phyloP scores from a whole-genome alignment of 78 protist species.

The Polysphondylium violaceum region DNA sequence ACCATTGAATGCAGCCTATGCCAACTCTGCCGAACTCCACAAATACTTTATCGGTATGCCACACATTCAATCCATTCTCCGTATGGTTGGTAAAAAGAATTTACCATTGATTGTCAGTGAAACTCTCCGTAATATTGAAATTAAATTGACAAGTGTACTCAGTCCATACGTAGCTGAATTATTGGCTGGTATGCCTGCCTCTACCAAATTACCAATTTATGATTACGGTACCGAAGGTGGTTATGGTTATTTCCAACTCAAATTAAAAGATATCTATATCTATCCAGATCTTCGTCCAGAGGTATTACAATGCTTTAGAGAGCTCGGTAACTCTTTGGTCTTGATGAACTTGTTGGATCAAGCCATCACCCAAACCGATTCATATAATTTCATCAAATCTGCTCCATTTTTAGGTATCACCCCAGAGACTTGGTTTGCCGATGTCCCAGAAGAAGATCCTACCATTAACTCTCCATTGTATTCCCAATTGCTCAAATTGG shows the following conservation, averaged over 20 bases:
- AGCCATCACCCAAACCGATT: slow-evolving; percentile 38
- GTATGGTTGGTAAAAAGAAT: slow-evolving; percentile 46
- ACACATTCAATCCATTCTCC: slow-evolving; percentile 63
- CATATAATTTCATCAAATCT: slow-evolving; percentile 33
- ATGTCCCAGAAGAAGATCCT: slow-evolving; percentile 49
- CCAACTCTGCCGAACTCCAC: slow-evolving; percentile 32
- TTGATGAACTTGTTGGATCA: slow-evolving; percentile 83
- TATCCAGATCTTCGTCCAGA: slow-evolving; percentile 89
- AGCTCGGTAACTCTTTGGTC: slow-evolving; percentile 85
- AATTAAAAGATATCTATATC: slow-evolving; percentile 65
- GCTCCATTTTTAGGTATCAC: slow-evolving; percentile 82
- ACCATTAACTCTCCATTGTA: slow-evolving; percentile 61
- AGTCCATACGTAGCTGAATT: slow-evolving; percentile 87
- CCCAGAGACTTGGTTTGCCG: slow-evolving; percentile 64
- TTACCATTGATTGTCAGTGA: slow-evolving; percentile 75
- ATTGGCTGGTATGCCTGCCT: slow-evolving; percentile 85
- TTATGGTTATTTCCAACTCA: slow-evolving; percentile 81
- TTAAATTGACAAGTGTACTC: slow-evolving; percentile 80
- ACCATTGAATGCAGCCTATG: slow-evolving; percentile 77
- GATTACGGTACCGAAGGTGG: slow-evolving; percentile 89
- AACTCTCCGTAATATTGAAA: slow-evolving; percentile 55
- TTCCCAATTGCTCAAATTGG: slow-evolving; percentile 48
- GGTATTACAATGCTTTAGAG: slow-evolving; percentile 90
- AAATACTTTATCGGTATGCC: slow-evolving; percentile 66
- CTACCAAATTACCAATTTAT: slow-evolving; percentile 73